Evolutionary conservation across 2,329 filamentous ascomycete genomes (phyloP).

Genomic region (Didymosphaeria variabile): DNA sequence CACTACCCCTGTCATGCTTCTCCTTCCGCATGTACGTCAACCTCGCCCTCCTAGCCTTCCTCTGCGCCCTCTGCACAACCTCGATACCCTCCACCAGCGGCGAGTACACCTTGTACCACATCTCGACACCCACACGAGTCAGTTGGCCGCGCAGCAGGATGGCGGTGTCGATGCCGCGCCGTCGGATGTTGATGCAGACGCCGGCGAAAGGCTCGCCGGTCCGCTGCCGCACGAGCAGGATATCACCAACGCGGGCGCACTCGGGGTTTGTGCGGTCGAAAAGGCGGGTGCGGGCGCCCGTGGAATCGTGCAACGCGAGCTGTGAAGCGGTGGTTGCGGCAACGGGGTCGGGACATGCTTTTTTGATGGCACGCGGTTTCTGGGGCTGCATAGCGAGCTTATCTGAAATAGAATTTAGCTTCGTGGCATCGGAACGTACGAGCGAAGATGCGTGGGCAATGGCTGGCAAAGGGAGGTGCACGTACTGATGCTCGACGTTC

Average conservation of each 20-base stretch:
- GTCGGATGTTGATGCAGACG: conserved; percentile 85
- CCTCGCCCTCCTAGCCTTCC: conserved; percentile 85
- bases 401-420: conserved; percentile 14
- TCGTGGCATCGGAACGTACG: not conserved
- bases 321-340: conserved; percentile 72
- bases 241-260: conserved; percentile 83
- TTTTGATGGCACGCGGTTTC: conserved; percentile 59
- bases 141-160: conserved; percentile 87
- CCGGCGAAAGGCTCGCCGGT: conserved; percentile 90
- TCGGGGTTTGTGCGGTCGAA: conserved; percentile 82
- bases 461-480: not conserved
- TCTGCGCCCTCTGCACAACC: conserved; percentile 85
- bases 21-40: conserved; percentile 83
- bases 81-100: conserved; percentile 91
- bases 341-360: conserved; percentile 72
- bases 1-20: conserved; percentile 50
- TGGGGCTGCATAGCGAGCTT: conserved; percentile 48
- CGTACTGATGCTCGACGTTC: conserved; percentile 9
- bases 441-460: not conserved
- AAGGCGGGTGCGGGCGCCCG: conserved; percentile 79
- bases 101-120: conserved; percentile 96
- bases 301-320: conserved; percentile 81
- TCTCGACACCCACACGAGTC: conserved; percentile 88
- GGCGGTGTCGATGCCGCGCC: conserved; percentile 85
- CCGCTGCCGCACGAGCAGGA: conserved; percentile 86